Base-by-base conservation (phyloP, 768 basidiomycete genomes). In the Phlebiopsis flavidoalba region DNA sequence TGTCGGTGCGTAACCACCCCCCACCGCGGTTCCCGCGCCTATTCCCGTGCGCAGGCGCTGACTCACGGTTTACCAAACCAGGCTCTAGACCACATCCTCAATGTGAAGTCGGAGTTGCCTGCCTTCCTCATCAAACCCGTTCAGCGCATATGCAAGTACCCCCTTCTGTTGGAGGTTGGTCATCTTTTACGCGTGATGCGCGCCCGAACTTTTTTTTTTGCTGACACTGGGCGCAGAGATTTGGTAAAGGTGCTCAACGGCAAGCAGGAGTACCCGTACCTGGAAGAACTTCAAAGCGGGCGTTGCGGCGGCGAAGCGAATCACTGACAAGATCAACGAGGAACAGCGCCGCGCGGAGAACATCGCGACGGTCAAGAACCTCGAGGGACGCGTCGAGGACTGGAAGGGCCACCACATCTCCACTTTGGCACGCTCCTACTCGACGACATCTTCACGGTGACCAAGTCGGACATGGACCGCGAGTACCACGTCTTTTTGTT, bases 401-500 rank as follows among this genome's bases (percentile, higher is more conserved):
- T 99, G 97, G 97, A 98, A 98, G 73, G 96, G 96, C 11, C 97
- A 99, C 73, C 92, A 96, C 66, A 81, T 98, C 43, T 86, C 86
- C 66, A 94, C 72, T 98, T 99, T 65, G 97, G 97, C 62, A 86
- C 92, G 66, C 88, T 99, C 57, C 81, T 96, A 36, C 83, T 98
- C 33, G 95, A 98, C 71, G 97, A 98, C 71, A 83, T 94, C 59
- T 98, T 98, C 73, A 86, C 88, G 60, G 97, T 98, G 60, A 96
- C 91, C 67, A 99, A 98, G 75, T 91, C 89, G 53, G 95, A 95
- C 61, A 91, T 95, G 68, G 95, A 98, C 72, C 85, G 97, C 66
- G 97, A 99, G 73, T 98, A 98, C 69, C 94, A 96, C 66, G 95
- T 99, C 60, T 99, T 98, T 81, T 80, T 99, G 37, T 99, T 99